A percentile compares a stretch with the other conserved stretches of the same genome.
phyloP scores from a whole-genome alignment of 1,139 yeast genomes.

The Magnusiomyces fungicola region DNA sequence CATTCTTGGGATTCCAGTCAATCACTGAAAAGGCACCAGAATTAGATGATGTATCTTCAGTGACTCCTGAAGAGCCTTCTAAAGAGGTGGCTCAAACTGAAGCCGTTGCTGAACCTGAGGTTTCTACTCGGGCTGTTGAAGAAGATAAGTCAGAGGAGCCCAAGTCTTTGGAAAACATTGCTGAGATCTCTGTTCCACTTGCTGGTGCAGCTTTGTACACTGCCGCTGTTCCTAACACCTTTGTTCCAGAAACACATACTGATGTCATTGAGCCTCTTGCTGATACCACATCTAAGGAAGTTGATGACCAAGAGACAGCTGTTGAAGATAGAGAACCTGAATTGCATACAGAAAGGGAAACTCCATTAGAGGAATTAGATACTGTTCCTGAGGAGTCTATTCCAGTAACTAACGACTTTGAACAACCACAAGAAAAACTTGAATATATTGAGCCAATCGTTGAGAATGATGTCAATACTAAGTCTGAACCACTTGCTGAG shows the following conservation, averaged over 20 bases:
- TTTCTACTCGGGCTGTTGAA: not conserved
- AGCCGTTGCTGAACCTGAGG: too few relatives aligned
- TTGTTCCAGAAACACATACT: not conserved
- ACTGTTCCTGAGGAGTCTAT: not conserved
- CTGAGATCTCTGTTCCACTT: not conserved
- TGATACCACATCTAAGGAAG: not conserved
- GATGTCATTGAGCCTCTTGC: not conserved
- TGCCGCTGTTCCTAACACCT: not conserved
- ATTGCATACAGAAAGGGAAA: not conserved
- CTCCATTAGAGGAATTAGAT: not conserved
- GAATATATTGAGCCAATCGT: not conserved
- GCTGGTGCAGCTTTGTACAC: not conserved
- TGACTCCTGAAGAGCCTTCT: too few relatives aligned
- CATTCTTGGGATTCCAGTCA: not conserved
- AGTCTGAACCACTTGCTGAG: not conserved
- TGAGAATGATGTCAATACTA: constrained; percentile 2
- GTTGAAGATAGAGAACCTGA: not conserved
- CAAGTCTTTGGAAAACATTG: not conserved
- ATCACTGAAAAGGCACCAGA: too few relatives aligned
- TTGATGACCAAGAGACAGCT: too few relatives aligned
- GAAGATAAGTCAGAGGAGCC: too few relatives aligned
- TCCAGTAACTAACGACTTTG: not conserved
- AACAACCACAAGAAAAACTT: not conserved
- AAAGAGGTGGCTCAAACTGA: too few relatives aligned
- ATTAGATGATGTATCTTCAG: too few relatives aligned